phyloP scores from a whole-genome alignment of 2,329 filamentous ascomycete genomes.

The Sporothrix brunneoviolacea region DNA sequence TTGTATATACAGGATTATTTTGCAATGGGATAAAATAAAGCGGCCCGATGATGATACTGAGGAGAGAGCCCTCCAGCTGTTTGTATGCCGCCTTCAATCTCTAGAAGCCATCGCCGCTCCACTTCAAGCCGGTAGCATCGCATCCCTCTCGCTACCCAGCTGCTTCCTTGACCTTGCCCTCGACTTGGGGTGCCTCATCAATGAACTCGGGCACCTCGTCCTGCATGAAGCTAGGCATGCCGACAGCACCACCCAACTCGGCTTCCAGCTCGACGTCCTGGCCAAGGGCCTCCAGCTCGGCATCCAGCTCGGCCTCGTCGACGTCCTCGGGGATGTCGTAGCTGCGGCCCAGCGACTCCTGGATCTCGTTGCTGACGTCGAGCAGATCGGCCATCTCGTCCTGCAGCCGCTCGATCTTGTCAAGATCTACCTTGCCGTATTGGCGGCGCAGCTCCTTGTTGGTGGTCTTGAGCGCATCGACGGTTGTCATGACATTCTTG shows the following conservation, averaged over 20 bases:
- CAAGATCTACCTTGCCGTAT: conserved; percentile 95
- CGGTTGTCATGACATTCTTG: conserved; percentile 96
- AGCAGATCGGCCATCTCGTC: conserved; percentile 98
- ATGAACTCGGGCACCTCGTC: conserved; percentile 90
- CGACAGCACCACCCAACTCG: conserved; percentile 47
- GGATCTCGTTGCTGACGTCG: conserved; percentile 96
- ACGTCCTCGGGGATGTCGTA: conserved; percentile 97
- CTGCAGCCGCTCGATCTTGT: conserved; percentile 95
- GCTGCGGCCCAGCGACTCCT: conserved; percentile 82
- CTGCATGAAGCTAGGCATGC: conserved; percentile 78
- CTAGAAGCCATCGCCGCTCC: too few species aligned
- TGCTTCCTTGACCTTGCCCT: conserved; percentile 19
- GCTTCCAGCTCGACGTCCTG: conserved; percentile 88
- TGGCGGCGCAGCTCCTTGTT: conserved; percentile 89
- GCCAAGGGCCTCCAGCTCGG: conserved; percentile 88
- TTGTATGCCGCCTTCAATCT: too few species aligned
- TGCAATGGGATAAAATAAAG: too few species aligned
- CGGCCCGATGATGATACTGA: too few species aligned
- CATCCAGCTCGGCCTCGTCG: conserved; percentile 92
- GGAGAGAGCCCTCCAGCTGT: too few species aligned
- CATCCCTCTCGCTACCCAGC: conserved; percentile 1
- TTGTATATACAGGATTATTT: too few species aligned
- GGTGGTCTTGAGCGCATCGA: conserved; percentile 94
- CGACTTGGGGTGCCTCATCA: conserved; percentile 65
- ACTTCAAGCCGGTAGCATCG: too few species aligned